These are phyloP conservation scores for Eucalyptus urophylla DNA, from an alignment of 345 rosid species.

Conservation along the genomic window DNA sequence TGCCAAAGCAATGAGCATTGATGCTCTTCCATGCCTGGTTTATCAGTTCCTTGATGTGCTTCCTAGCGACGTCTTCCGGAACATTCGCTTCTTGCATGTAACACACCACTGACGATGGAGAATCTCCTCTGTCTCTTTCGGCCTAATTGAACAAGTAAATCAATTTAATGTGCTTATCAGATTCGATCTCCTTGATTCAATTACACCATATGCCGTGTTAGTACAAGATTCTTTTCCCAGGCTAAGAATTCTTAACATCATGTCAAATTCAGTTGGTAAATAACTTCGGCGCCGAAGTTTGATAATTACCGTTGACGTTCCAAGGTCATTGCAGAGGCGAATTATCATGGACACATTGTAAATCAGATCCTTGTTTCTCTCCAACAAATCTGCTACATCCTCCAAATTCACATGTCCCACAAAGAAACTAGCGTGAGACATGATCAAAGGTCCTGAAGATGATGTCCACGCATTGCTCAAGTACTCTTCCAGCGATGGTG, in stretches of 20 bases:
- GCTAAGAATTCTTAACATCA: not conserved
- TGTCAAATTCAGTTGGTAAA: not conserved
- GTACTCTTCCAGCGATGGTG: slow-evolving; percentile 30
- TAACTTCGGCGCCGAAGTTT: not conserved
- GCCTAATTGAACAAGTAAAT: slow-evolving; percentile 4
- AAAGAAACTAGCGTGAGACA: slow-evolving; percentile 7
- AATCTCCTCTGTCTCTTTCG: slow-evolving; percentile 43
- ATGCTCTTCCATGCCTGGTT: slow-evolving; percentile 21
- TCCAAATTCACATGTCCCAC: not conserved
- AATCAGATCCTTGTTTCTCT: slow-evolving; percentile 7
- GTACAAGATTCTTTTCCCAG: not conserved
- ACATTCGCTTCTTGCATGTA: slow-evolving; percentile 18
- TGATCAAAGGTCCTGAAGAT: slow-evolving; percentile 18
- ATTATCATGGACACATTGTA: slow-evolving; percentile 17
- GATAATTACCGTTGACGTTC: slow-evolving; percentile 20
- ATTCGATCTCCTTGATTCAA: not conserved
- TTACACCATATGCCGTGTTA: not conserved
- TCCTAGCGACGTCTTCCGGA: slow-evolving; percentile 17
- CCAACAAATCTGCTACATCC: not conserved
- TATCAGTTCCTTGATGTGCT: slow-evolving; percentile 11
- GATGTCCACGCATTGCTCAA: slow-evolving; percentile 30
- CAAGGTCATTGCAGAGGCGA: slow-evolving; percentile 43
- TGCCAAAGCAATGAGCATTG: slow-evolving; percentile 2
- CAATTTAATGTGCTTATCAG: not conserved
- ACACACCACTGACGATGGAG: slow-evolving; percentile 29